These are phyloP conservation scores for Cercospora canescens DNA, from an alignment of 2,329 filamentous ascomycete genomes.

Conservation along the genomic window DNA sequence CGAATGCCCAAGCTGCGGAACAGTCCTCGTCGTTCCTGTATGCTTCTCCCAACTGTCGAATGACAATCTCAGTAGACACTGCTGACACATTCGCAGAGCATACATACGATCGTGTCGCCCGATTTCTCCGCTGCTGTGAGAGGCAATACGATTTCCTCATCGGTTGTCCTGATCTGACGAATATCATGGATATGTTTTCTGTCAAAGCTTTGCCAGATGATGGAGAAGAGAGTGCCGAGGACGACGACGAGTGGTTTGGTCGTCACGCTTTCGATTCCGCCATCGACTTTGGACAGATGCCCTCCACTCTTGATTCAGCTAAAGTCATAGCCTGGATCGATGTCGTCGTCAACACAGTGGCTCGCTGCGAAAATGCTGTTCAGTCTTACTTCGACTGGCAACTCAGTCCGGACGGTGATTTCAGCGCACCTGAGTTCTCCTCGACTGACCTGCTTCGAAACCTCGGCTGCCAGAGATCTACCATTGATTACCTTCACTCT, in stretches of 20 bases:
- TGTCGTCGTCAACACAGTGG: neutral
- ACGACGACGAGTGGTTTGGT: neutral
- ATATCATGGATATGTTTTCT: neutral
- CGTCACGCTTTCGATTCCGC: conserved; percentile 2
- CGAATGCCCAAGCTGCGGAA: neutral
- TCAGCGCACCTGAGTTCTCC: conserved; percentile 3
- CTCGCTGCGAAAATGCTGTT: neutral
- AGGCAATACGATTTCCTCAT: conserved; percentile 6
- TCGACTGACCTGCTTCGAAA: neutral
- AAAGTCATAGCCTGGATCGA: conserved; percentile 8
- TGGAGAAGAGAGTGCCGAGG: neutral
- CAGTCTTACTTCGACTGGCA: conserved; percentile 10
- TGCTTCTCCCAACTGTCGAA: neutral
- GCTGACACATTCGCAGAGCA: neutral
- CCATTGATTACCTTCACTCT: neutral
- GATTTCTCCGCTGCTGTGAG: neutral
- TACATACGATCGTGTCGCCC: neutral
- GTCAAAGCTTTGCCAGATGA: neutral
- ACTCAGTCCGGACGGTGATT: conserved; percentile 11
- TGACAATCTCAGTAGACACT: conserved; percentile 1
- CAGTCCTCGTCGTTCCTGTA: neutral
- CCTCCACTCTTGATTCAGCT: neutral
- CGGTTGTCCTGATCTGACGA: neutral
- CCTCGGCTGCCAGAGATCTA: neutral
- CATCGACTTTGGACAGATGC: conserved; percentile 8